Base-by-base conservation (phyloP, 306 rosid genomes). In the Ochetophila trinervis region DNA sequence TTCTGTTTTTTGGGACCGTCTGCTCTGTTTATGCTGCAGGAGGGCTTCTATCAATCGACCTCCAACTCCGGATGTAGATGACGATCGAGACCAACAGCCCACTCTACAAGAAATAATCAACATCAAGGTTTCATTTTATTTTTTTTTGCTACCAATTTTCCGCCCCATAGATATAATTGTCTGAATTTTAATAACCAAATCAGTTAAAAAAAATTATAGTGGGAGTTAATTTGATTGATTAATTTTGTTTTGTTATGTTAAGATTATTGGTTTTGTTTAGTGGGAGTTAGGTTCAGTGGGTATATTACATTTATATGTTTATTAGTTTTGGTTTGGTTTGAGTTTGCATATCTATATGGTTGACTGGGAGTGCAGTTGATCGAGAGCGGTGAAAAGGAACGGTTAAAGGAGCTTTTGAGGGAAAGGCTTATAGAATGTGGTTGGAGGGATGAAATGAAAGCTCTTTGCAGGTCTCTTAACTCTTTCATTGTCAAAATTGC, bases 371-470 rank as follows among this genome's bases (percentile, higher is more conserved):
- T 12, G 45, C 59, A 88, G 95, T 74, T 88, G 80, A 80, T 85
- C 5, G 91, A 88, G 77, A 85, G 77, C 36, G 95, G 91, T 12
- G 88, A 88, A 76, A 88, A 88, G 65, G 95, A 85, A 76, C 88
- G 88, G 64, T 56, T 88, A 1, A 88, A 78, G 85, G 91, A 88
- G 70, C 85, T 83, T 24, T 73, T 88, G 72, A 88, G 95, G 80
- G 95, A 85, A 74, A 85, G 91, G 51, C 95, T 88, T 42, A 83
- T 85, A 44, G 95, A 88, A 61, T 88, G 91, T 70, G 95, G 91
- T 48, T 85, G 95, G 95, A 85, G 80, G 75, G 95, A 85, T 79
- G 95, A 88, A 72, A 85, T 88, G 91, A 85, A 88, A 81, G 59
- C 87, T 18, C 78, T 83, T 24, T 88, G 95, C 95, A 88, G 95